Conservation (phyloP, 495 filamentous ascomycete genomes). For the Penicillium bialowiezense region DNA sequence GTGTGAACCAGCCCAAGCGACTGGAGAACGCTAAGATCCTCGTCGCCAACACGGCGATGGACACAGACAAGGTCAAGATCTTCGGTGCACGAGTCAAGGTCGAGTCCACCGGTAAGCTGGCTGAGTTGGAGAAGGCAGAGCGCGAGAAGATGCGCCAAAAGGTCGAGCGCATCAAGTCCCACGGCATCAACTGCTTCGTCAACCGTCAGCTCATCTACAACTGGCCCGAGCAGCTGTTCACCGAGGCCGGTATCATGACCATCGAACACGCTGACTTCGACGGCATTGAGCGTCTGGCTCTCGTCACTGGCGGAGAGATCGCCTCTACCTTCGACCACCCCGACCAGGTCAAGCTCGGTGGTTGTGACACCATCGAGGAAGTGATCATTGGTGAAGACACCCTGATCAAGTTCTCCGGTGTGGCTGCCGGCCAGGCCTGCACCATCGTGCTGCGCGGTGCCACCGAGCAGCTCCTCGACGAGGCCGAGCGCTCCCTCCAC, state of each 20-base stretch:
- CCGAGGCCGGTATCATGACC: slow-evolving; percentile 94
- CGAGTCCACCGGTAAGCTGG: slow-evolving; percentile 89
- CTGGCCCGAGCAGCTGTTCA: slow-evolving; percentile 98
- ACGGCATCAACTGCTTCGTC: slow-evolving; percentile 99
- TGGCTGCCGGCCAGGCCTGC: slow-evolving; percentile 90
- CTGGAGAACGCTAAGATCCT: slow-evolving; percentile 98
- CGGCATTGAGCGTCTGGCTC: slow-evolving; percentile 88
- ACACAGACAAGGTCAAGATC: slow-evolving; percentile 99
- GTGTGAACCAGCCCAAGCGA: slow-evolving; percentile 96
- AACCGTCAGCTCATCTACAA: slow-evolving; percentile 99
- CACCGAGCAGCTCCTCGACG: slow-evolving; percentile 93
- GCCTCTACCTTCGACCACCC: slow-evolving; percentile 97
- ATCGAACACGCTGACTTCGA: slow-evolving; percentile 99
- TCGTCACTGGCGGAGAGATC: slow-evolving; percentile 97
- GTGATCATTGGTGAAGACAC: slow-evolving; percentile 97
- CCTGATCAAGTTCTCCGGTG: slow-evolving; percentile 94
- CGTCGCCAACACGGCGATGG: slow-evolving; percentile 97
- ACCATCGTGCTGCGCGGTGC: slow-evolving; percentile 96
- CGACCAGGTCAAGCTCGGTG: slow-evolving; percentile 91
- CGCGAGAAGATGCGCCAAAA: slow-evolving; percentile 99
- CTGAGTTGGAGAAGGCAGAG: slow-evolving; percentile 96
- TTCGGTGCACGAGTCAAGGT: slow-evolving; percentile 95
- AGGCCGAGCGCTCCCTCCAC: slow-evolving; percentile 93
- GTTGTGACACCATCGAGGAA: slow-evolving; percentile 95
- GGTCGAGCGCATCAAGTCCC: slow-evolving; percentile 97